Evolutionary conservation across 179 eudicot species (phyloP), one percentile per base, ranked within the genome.

Genomic region (Monotropa hypopitys): DNA sequence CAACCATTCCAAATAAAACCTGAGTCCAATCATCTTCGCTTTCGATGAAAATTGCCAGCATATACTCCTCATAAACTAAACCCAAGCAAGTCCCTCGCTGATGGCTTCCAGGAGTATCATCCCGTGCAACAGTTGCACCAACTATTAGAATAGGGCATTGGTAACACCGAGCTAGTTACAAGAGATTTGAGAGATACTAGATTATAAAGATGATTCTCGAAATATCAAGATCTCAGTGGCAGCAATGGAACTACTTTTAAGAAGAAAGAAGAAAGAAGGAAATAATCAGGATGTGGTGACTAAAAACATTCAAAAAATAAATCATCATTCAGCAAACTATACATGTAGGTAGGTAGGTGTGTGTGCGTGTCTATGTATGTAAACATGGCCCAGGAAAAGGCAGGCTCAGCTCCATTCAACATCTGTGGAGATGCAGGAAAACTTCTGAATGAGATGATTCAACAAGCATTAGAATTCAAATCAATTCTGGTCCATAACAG

Each of bases 361-460:
- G 30, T 2, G 30, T 3, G 10, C 3, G 11, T 7, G 3, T 23
- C 3, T 57, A n/a, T n/a, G 32, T 59, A 59, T 45, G 32, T 46
- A 45, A 46, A 70, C 73, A 70, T 23, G 54, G 35, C 3, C 38
- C 70, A 20, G n/a, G 62, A 15, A 77, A 83, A 75, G 15, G 56
- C 78, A 67, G 35, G 38, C 53, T 66, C 73, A 68, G 73, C 49
- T 65, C 15, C 57, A 67, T 42, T 30, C 32, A 70, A 54, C n/a
- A 16, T 21, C 2, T 20, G 53, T 18, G 40, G 26, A 42, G 54
- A 81, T 33, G 21, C 43, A 79, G 68, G 42, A 43, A 43, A 26
- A 28, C 49, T 23, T 69, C 21, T 56, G 67, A n/a, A 70, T 45
- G 21, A 26, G 40, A 67, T 57, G 40, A 75, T 79, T 13, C 66